Evolutionary conservation across 116 monocot genomes (phyloP), one percentile per base, ranked within the genome.

Genomic region (Trichopus zeylanicus): DNA sequence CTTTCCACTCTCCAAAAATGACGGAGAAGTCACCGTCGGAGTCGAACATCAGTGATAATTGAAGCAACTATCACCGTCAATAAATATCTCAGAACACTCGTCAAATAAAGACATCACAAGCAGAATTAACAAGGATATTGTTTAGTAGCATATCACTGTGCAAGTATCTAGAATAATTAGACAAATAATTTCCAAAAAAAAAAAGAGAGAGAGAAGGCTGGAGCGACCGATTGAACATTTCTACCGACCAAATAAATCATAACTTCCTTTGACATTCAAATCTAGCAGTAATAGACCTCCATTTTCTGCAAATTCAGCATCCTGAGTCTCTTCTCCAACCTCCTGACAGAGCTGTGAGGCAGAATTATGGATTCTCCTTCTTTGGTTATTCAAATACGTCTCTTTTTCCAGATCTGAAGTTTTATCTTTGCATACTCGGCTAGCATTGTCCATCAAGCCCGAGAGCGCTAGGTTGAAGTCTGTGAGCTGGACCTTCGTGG

Each of bases 381-480:
- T 37, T n/a, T n/a, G n/a, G 25, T 26, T 37, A n/a, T 59, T 23
- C 22, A n/a, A 37, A 11, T 13, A 8, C 4, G 23, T 24, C 26
- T 35, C 53, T 53, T 30, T 71, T 18, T 39, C 75, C 46, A 59
- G 31, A 38, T 67, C 73, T 20, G 11, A 22, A 24, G 23, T 60
- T 29, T 76, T 70, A 31, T 73, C 61, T 30, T 81, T 75, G 34
- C 66, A 68, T 16, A 52, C 66, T 42, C 62, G 62, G 31, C 46
- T 60, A 19, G 57, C 76, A 29, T 79, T 68, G 33, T 76, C 71
- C 74, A 69, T 69, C 21, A 74, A 60, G 0, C 77, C 76, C n/a
- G 89, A 75, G 7, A 84, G 69, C n/a, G 71, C 56, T 2, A 72
- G 67, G 51, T 80, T 76, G 69, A 80, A 82, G 30, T 83, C 73